Conservation (phyloP, 2,329 filamentous ascomycete genomes). For the Diaporthe velutina region DNA sequence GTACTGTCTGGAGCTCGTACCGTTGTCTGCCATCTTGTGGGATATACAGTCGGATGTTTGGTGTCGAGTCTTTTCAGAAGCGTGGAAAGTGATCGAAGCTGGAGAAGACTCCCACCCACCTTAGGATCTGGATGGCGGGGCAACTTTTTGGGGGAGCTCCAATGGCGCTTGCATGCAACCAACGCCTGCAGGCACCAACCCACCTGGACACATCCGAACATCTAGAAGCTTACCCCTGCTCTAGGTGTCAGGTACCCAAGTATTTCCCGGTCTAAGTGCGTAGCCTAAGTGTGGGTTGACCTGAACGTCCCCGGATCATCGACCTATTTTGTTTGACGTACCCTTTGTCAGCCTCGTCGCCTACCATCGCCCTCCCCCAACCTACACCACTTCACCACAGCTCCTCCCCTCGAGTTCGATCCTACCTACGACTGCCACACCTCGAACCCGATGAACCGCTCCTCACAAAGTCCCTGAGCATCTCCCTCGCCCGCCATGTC, state of each 20-base stretch:
- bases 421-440: not conserved
- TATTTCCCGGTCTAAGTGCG: not conserved
- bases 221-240: conserved; percentile 13
- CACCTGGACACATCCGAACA: not conserved
- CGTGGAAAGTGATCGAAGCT: conserved; percentile 43
- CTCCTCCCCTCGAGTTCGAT: not conserved
- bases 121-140: conserved; percentile 40
- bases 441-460: not conserved
- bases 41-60: not conserved
- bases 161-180: not conserved
- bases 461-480: not conserved
- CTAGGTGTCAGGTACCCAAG: not conserved
- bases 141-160: conserved; percentile 36
- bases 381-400: not conserved
- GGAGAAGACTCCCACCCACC: conserved; percentile 33
- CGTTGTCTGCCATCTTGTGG: conserved; percentile 57
- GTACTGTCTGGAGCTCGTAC: conserved; percentile 40
- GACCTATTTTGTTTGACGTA: not conserved
- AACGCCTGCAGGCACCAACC: conserved; percentile 2
- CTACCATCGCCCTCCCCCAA: not conserved
- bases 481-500: conserved; percentile 49
- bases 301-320: not conserved
- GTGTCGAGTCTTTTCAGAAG: conserved; percentile 6
- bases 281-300: not conserved
- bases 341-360: not conserved